A percentile compares a stretch with the other conserved stretches of the same genome.
Evolutionary conservation across 495 filamentous ascomycete genomes (phyloP).

Genomic region (Penicillium atrosanguineum): DNA sequence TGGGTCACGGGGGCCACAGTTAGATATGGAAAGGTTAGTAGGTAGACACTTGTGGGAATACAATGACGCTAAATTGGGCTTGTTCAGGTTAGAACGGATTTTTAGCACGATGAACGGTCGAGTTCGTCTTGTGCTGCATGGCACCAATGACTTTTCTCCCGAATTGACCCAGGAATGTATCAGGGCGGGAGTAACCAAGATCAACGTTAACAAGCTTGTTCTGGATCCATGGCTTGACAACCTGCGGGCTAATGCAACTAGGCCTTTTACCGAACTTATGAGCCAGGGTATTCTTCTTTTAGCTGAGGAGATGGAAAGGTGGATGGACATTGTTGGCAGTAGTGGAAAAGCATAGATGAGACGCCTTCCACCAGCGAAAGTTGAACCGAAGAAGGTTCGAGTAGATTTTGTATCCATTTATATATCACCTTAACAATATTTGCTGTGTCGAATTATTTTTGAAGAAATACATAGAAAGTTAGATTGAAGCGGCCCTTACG

Average conservation of each 20-base stretch:
- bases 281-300: slow-evolving; percentile 61
- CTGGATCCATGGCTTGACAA: slow-evolving; percentile 58
- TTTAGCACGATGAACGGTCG: slow-evolving; percentile 34
- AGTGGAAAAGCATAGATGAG: slow-evolving; percentile 38
- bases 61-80: too few species aligned
- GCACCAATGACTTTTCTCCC: slow-evolving; percentile 64
- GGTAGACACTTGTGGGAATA: too few species aligned
- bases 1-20: slow-evolving; percentile 58
- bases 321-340: slow-evolving; percentile 65
- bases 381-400: too few species aligned
- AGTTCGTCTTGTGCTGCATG: slow-evolving; percentile 67
- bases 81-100: slow-evolving; percentile 12
- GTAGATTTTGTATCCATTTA: too few species aligned
- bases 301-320: slow-evolving; percentile 60
- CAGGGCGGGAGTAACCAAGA: slow-evolving; percentile 60
- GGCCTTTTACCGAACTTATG: slow-evolving; percentile 63
- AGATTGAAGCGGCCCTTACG: too few species aligned
- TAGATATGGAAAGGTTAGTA: slow-evolving; percentile 56
- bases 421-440: too few species aligned
- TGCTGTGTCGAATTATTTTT: too few species aligned
- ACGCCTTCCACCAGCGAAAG: too few species aligned
- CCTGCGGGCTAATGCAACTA: slow-evolving; percentile 56
- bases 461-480: too few species aligned
- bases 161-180: slow-evolving; percentile 58
- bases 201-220: slow-evolving; percentile 74